phyloP scores from a whole-genome alignment of 2,329 filamentous ascomycete genomes.

The Pezicula rhizophila region DNA sequence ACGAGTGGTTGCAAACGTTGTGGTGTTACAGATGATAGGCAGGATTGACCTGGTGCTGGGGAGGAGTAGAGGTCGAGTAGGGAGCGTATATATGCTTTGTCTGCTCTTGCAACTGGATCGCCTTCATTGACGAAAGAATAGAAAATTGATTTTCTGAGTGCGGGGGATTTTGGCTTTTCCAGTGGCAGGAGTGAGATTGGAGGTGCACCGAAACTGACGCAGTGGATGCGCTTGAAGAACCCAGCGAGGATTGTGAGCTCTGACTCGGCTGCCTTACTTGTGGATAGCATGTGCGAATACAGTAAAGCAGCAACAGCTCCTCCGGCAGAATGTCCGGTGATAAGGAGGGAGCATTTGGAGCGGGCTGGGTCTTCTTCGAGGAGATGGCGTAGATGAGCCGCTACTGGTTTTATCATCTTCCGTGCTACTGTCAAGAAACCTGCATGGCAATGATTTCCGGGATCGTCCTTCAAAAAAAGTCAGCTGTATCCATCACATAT shows the following conservation, averaged over 20 bases:
- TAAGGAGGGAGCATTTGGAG: constrained; percentile 62
- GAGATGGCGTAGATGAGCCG: constrained; percentile 60
- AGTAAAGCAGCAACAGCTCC: constrained; percentile 76
- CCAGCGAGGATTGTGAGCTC: constrained; percentile 65
- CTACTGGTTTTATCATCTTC: constrained; percentile 69
- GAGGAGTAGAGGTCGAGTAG: constrained; percentile 65
- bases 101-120: constrained; percentile 72
- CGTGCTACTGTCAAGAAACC: constrained; percentile 73
- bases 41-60: constrained; percentile 31
- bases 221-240: constrained; percentile 75
- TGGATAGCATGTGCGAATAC: constrained; percentile 74
- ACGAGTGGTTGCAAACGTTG: constrained; percentile 13
- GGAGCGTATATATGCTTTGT: constrained; percentile 68
- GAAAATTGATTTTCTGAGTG: constrained; percentile 64
- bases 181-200: constrained; percentile 69
- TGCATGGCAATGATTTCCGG: constrained; percentile 70
- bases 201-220: constrained; percentile 79
- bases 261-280: constrained; percentile 46
- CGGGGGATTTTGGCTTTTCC: constrained; percentile 44
- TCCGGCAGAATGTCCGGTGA: constrained; percentile 82
- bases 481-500: not conserved
- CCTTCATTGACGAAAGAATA: constrained; percentile 80
- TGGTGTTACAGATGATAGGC: constrained; percentile 8
- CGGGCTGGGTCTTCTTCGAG: constrained; percentile 66
- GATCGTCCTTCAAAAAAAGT: constrained; percentile 50